Evolutionary conservation across 1,284 basidiomycete genomes (phyloP).

Genomic region (Amylostereum chailletii): DNA sequence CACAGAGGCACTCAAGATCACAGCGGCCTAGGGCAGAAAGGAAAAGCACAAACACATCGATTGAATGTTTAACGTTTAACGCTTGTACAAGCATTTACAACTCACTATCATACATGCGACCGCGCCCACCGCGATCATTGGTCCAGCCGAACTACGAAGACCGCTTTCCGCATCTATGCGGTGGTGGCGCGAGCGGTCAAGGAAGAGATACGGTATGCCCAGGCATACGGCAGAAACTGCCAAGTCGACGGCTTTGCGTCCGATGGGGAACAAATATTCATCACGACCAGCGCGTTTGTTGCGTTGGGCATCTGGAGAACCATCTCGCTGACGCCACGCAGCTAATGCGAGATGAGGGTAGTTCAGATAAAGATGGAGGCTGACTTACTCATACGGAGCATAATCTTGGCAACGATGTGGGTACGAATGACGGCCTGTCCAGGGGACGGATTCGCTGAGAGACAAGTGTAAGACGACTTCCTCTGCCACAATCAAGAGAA

Average conservation of each 20-base stretch:
- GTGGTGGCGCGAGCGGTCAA: conserved; percentile 37
- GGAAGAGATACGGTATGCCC: conserved; percentile 66
- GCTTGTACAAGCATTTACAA: conserved; percentile 3
- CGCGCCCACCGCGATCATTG: conserved; percentile 47
- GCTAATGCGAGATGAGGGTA: conserved; percentile 26
- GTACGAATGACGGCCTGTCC: conserved; percentile 47
- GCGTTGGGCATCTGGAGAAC: conserved; percentile 53
- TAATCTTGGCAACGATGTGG: conserved; percentile 56
- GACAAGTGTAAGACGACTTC: conserved; percentile 3
- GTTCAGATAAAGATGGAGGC: not conserved
- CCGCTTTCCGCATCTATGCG: conserved; percentile 53
- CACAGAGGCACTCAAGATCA: conserved; percentile 68
- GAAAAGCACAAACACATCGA: too few relatives aligned
- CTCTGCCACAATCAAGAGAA: not conserved
- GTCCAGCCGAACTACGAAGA: conserved; percentile 35
- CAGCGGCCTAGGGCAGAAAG: conserved; percentile 46
- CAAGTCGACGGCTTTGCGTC: conserved; percentile 43
- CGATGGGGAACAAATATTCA: conserved; percentile 30
- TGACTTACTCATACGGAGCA: conserved; percentile 54
- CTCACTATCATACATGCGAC: conserved; percentile 15
- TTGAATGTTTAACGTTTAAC: not conserved
- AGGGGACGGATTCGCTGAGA: conserved; percentile 25
- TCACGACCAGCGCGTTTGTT: conserved; percentile 21
- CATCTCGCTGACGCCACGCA: conserved; percentile 65
- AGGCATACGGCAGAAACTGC: conserved; percentile 54